A percentile compares a stretch with the other conserved stretches of the same genome.
These are phyloP conservation scores for Cajanus cajan DNA, from an alignment of 306 rosid species.

Conservation along the genomic window DNA sequence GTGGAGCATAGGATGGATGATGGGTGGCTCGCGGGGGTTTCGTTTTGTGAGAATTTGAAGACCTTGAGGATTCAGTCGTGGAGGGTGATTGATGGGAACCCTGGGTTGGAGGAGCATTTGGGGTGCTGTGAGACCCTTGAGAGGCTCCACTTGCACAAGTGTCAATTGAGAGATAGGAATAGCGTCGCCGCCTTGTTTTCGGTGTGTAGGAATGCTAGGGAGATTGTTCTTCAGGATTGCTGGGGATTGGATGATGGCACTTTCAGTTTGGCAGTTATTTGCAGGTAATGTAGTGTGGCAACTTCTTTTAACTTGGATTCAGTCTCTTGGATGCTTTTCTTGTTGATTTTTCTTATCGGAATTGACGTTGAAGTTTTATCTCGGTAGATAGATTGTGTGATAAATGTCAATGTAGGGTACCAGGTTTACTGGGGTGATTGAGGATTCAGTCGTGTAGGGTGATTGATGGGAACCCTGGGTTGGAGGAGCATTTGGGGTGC, in stretches of 20 bases:
- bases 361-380: background rate
- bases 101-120: conserved; percentile 65
- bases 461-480: conserved; percentile 62
- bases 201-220: conserved; percentile 60
- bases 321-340: background rate
- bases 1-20: conserved; percentile 83
- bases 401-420: too few relatives aligned
- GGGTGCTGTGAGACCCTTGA: conserved; percentile 70
- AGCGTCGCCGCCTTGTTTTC: conserved; percentile 51
- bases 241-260: conserved; percentile 74
- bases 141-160: conserved; percentile 61
- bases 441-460: conserved; percentile 62
- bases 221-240: conserved; percentile 68
- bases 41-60: conserved; percentile 81
- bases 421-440: too few relatives aligned
- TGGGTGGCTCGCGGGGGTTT: conserved; percentile 83
- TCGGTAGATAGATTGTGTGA: too few relatives aligned
- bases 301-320: background rate
- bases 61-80: conserved; percentile 67
- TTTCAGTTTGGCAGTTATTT: conserved; percentile 55
- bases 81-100: conserved; percentile 57
- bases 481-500: conserved; percentile 62
- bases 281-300: conserved; percentile 49
- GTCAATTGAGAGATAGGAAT: conserved; percentile 64
- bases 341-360: too few relatives aligned